Percentiles rank a stretch among this genome's conserved stretches.
Evolutionary conservation across 768 basidiomycete species (phyloP).

Genomic region (Amanita molliuscula): DNA sequence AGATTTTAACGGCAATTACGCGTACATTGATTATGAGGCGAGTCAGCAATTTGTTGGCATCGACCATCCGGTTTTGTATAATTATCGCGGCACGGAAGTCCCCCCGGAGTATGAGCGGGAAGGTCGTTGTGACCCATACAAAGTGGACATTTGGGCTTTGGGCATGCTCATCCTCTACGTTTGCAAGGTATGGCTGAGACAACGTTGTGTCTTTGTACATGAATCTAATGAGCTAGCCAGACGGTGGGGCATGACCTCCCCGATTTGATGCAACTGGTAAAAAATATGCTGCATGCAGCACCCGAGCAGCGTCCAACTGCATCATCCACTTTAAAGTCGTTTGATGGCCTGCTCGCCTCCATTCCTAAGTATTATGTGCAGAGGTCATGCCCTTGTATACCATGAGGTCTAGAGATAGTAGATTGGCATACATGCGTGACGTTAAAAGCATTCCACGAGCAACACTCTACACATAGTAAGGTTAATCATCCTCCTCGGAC

Average conservation of each 20-base stretch:
- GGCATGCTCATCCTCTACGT: slow-evolving; percentile 54
- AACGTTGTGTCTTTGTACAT: background rate
- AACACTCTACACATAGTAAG: background rate
- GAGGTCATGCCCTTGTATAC: slow-evolving; percentile 7
- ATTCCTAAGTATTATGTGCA: slow-evolving; percentile 15
- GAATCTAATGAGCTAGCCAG: slow-evolving; percentile 21
- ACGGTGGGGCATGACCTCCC: slow-evolving; percentile 47
- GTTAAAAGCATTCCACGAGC: background rate
- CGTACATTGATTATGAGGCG: slow-evolving; percentile 66
- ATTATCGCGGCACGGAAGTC: slow-evolving; percentile 50
- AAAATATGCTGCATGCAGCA: slow-evolving; percentile 47
- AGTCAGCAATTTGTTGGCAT: slow-evolving; percentile 42
- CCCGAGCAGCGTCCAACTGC: slow-evolving; percentile 44
- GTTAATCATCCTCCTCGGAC: slow-evolving; percentile 4
- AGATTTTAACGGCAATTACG: slow-evolving; percentile 52
- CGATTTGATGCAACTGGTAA: slow-evolving; percentile 44
- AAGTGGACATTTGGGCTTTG: slow-evolving; percentile 67
- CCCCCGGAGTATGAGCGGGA: slow-evolving; percentile 60
- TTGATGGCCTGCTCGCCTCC: slow-evolving; percentile 36
- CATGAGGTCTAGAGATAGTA: background rate
- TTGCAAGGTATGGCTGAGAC: slow-evolving; percentile 39
- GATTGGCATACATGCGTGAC: background rate
- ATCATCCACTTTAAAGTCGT: slow-evolving; percentile 35
- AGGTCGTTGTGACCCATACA: slow-evolving; percentile 46
- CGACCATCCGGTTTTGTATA: slow-evolving; percentile 25